A percentile compares a stretch with the other conserved stretches of the same genome.
Conservation (phyloP, 805 yeast genomes). For the Lipomyces japonicus region DNA sequence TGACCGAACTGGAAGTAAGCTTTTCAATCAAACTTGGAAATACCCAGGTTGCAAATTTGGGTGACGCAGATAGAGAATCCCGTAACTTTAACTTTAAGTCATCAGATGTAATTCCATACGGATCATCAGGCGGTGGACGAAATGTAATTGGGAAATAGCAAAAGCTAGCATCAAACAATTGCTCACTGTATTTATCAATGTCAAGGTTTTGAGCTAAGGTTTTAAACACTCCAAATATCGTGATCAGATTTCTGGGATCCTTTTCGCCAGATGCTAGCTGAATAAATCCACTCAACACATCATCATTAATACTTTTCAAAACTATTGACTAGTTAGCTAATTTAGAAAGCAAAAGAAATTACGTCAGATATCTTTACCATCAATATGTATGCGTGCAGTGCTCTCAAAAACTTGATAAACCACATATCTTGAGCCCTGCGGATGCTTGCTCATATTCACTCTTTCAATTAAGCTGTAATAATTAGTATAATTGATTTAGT, state of each 20-base stretch:
- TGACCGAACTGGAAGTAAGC: conserved; percentile 67
- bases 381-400: conserved; percentile 10
- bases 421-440: conserved; percentile 46
- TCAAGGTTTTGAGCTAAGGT: conserved; percentile 44
- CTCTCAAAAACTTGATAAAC: conserved; percentile 50
- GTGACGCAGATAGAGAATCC: conserved; percentile 56
- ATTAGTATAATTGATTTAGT: too few species aligned
- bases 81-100: conserved; percentile 64
- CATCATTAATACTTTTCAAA: conserved; percentile 37
- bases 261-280: conserved; percentile 82
- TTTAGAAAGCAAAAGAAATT: not conserved
- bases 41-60: conserved; percentile 64
- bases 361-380: conserved; percentile 4
- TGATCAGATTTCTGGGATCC: conserved; percentile 82
- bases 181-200: conserved; percentile 41
- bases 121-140: conserved; percentile 77
- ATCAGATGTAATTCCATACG: conserved; percentile 71
- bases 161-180: conserved; percentile 80
- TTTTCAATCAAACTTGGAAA: conserved; percentile 78
- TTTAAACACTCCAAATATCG: conserved; percentile 59
- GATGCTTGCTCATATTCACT: conserved; percentile 35
- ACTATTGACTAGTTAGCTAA: conserved; percentile 4
- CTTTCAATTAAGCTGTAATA: conserved; percentile 13
- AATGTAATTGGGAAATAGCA: conserved; percentile 97
- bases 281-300: conserved; percentile 55